These are phyloP conservation scores for Colletotrichum eremochloae DNA, from an alignment of 2,329 filamentous ascomycete genomes.

Conservation along the genomic window DNA sequence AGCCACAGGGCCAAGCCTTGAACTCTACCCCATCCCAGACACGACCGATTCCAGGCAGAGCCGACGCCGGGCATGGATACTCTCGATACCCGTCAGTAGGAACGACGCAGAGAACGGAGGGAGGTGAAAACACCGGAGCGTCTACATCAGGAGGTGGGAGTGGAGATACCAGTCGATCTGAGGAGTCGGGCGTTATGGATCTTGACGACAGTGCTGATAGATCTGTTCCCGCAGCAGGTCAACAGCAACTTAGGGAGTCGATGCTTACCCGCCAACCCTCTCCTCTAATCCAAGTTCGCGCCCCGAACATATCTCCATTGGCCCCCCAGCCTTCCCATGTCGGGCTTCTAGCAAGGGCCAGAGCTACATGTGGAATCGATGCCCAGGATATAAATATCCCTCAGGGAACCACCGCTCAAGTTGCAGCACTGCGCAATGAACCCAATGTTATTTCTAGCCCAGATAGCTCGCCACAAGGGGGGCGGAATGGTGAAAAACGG, in stretches of 20 bases:
- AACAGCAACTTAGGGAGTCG: conserved; percentile 34
- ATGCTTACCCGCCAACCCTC: conserved; percentile 58
- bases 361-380: conserved; percentile 52
- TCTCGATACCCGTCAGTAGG: conserved; percentile 38
- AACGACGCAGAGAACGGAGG: conserved; percentile 31
- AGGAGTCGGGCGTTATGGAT: conserved; percentile 53
- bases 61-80: conserved; percentile 12
- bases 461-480: conserved; percentile 71
- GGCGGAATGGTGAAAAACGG: conserved; percentile 63
- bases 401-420: conserved; percentile 64
- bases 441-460: conserved; percentile 65
- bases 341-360: conserved; percentile 67
- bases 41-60: conserved; percentile 5
- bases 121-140: conserved; percentile 42
- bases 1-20: conserved; percentile 42
- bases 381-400: conserved; percentile 51
- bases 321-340: conserved; percentile 83
- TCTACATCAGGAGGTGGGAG: conserved; percentile 56
- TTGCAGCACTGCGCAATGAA: conserved; percentile 68
- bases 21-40: conserved; percentile 26
- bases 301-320: conserved; percentile 79
- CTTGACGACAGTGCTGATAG: conserved; percentile 42
- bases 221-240: conserved; percentile 36
- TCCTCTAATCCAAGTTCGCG: conserved; percentile 72
- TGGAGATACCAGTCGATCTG: conserved; percentile 58